Conservation (phyloP, 1,284 basidiomycete genomes). For the Volvariella surrecta region DNA sequence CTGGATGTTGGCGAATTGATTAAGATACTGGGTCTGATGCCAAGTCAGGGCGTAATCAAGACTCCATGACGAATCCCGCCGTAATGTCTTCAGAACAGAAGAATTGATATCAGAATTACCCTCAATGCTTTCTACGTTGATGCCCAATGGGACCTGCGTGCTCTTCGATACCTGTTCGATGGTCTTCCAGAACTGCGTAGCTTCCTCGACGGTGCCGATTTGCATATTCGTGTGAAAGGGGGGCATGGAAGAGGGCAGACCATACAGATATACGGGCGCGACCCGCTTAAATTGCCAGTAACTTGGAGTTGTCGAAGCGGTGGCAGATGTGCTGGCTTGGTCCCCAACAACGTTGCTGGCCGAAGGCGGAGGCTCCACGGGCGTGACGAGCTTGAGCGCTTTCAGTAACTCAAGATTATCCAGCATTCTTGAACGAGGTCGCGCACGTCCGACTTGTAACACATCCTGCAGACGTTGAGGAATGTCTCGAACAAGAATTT, state of each 20-base stretch:
- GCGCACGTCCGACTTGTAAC: slow-evolving; percentile 48
- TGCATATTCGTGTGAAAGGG: slow-evolving; percentile 44
- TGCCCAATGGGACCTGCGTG: slow-evolving; percentile 12
- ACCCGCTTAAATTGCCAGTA: slow-evolving; percentile 54
- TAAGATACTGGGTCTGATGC: slow-evolving; percentile 59
- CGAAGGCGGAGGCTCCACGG: slow-evolving; percentile 36
- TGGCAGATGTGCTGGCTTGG: slow-evolving; percentile 19
- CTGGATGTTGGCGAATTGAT: slow-evolving; percentile 34
- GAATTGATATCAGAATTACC: slow-evolving; percentile 11
- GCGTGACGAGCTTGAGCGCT: slow-evolving; percentile 43
- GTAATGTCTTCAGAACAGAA: slow-evolving; percentile 33
- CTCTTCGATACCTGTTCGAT: slow-evolving; percentile 38
- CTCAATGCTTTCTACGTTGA: slow-evolving; percentile 1
- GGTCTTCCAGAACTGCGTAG: slow-evolving; percentile 45
- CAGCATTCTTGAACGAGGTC: slow-evolving; percentile 47
- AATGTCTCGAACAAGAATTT: slow-evolving; percentile 41
- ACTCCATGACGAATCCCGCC: slow-evolving; percentile 51
- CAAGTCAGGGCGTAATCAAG: slow-evolving; percentile 52
- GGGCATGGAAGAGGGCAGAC: slow-evolving; percentile 38
- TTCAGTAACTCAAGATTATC: slow-evolving; percentile 52
- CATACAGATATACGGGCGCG: slow-evolving; percentile 52
- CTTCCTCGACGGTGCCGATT: slow-evolving; percentile 28
- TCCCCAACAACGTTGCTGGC: too few relatives aligned
- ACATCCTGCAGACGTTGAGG: slow-evolving; percentile 36
- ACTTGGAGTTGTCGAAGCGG: slow-evolving; percentile 34